Percentiles rank a stretch among this genome's conserved stretches.
Evolutionary conservation across 768 basidiomycete genomes (phyloP).

Genomic region (Mycena filopes): DNA sequence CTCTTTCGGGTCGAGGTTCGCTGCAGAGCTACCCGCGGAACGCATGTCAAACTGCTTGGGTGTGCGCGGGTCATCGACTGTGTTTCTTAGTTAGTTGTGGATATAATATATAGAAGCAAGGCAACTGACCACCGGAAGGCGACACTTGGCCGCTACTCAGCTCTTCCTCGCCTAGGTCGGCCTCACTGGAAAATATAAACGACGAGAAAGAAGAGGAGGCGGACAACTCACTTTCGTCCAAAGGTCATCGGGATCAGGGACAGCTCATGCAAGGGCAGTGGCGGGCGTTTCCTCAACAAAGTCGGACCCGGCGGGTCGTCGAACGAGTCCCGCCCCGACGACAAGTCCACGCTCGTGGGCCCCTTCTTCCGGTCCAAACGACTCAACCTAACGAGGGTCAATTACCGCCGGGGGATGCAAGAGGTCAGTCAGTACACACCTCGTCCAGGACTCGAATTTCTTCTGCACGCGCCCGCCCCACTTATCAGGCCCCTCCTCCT

Average conservation of each 20-base stretch:
- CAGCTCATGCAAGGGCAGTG: constrained; percentile 20
- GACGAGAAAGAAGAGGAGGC: background rate
- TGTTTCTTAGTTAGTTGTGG: background rate
- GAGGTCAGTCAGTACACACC: constrained; percentile 40
- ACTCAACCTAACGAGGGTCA: constrained; percentile 16
- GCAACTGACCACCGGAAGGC: constrained; percentile 62
- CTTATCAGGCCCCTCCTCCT: constrained; percentile 54
- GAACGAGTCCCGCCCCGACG: constrained; percentile 27
- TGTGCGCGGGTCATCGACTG: constrained; percentile 33
- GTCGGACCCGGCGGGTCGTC: constrained; percentile 12
- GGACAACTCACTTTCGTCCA: constrained; percentile 12
- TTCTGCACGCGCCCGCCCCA: constrained; percentile 57
- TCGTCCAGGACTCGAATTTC: constrained; percentile 58
- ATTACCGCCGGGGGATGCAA: background rate
- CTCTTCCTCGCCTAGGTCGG: constrained; percentile 67
- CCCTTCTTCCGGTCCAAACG: constrained; percentile 28
- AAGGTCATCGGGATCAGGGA: constrained; percentile 15
- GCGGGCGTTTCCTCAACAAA: constrained; percentile 20
- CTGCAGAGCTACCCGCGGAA: constrained; percentile 43
- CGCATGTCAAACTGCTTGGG: constrained; percentile 24
- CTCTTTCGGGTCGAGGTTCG: constrained; percentile 40
- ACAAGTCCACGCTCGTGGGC: constrained; percentile 22
- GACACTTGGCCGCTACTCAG: constrained; percentile 85
- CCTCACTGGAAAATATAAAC: constrained; percentile 22
- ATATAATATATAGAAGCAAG: background rate